phyloP scores from a whole-genome alignment of 2,329 filamentous ascomycete species.

The Colletotrichum eremochloae region DNA sequence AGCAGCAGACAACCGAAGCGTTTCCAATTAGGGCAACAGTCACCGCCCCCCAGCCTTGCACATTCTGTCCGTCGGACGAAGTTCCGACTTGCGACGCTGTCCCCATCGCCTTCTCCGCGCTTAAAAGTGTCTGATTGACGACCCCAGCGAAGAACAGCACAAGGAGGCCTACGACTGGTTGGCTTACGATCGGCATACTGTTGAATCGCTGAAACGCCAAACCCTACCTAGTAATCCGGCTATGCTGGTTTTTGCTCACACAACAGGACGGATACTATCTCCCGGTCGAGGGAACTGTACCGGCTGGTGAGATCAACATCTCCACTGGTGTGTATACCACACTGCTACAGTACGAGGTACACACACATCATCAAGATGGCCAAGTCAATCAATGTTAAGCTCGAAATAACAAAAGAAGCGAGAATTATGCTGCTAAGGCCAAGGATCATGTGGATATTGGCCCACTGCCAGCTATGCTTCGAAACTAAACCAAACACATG shows the following conservation, averaged over 20 bases:
- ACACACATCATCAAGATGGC: neutral
- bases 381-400: slow-evolving; percentile 1
- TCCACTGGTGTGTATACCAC: neutral
- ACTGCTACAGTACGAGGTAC: neutral
- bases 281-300: neutral
- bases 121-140: slow-evolving; percentile 20
- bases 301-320: slow-evolving; percentile 6
- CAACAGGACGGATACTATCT: slow-evolving; percentile 4
- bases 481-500: slow-evolving; percentile 34
- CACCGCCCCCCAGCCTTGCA: slow-evolving; percentile 15
- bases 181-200: slow-evolving; percentile 34
- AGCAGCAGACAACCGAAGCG: neutral
- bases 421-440: slow-evolving; percentile 25
- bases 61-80: slow-evolving; percentile 19
- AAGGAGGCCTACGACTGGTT: slow-evolving; percentile 22
- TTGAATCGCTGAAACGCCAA: slow-evolving; percentile 11
- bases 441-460: slow-evolving; percentile 17
- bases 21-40: slow-evolving; percentile 1
- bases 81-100: slow-evolving; percentile 29
- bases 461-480: slow-evolving; percentile 16
- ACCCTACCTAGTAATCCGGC: neutral
- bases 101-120: slow-evolving; percentile 17
- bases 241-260: neutral
- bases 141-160: slow-evolving; percentile 9
- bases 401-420: slow-evolving; percentile 2